Evolutionary conservation across 352 stramenopile species (phyloP).

Genomic region (Halophytophthora polymorphica): DNA sequence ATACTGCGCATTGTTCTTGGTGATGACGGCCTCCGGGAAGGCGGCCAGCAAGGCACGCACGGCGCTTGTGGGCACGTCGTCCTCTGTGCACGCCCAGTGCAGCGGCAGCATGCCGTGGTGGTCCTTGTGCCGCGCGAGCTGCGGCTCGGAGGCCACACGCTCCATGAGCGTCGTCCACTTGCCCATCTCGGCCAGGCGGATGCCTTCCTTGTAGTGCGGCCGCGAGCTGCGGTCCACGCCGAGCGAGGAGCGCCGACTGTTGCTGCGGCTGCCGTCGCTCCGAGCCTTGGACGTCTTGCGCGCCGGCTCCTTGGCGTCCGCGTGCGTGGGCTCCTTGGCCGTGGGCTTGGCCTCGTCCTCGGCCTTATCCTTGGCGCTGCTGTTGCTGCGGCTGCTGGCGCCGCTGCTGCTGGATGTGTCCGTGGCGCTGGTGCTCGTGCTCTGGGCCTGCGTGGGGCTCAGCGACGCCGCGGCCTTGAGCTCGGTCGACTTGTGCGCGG

Average conservation of each 20-base stretch:
- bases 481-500: neutral
- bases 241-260: conserved; percentile 15
- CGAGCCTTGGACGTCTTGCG: neutral
- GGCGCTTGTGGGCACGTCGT: conserved; percentile 61
- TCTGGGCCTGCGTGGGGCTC: conserved; percentile 30
- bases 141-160: conserved; percentile 48
- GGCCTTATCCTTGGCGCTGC: conserved; percentile 16
- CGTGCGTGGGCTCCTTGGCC: conserved; percentile 3
- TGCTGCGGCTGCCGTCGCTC: conserved; percentile 9
- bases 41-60: conserved; percentile 62
- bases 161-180: conserved; percentile 69
- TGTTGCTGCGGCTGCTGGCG: conserved; percentile 13
- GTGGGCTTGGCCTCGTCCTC: no score
- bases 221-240: conserved; percentile 36
- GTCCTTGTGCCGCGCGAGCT: conserved; percentile 75
- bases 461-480: neutral
- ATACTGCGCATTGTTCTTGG: conserved; percentile 81
- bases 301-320: neutral
- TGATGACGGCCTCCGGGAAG: conserved; percentile 74
- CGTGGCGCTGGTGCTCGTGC: conserved; percentile 11
- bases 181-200: conserved; percentile 78
- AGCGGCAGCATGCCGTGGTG: conserved; percentile 83
- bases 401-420: conserved; percentile 35
- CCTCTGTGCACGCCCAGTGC: conserved; percentile 82
- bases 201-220: conserved; percentile 78